Conservation (phyloP, 495 filamentous ascomycete species). For the Aspergillus mulundensis region DNA sequence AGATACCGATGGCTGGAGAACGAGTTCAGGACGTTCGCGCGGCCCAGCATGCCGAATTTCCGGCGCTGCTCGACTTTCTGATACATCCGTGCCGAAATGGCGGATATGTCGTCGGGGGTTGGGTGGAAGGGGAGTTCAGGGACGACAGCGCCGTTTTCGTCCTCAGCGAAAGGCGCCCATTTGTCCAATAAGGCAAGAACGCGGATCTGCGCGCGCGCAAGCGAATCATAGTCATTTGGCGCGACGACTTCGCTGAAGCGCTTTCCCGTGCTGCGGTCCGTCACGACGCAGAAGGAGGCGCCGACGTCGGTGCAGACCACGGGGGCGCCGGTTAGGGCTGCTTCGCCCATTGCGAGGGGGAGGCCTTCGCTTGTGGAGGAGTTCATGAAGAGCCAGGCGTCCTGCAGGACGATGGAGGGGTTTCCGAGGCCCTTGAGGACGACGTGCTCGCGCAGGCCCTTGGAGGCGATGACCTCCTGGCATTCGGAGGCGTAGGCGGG, state of each 20-base stretch:
- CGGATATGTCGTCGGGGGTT: constrained; percentile 43
- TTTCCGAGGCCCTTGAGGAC: constrained; percentile 53
- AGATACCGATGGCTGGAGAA: constrained; percentile 58
- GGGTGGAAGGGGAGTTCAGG: constrained; percentile 46
- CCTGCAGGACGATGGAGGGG: constrained; percentile 25
- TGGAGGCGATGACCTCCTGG: constrained; percentile 56
- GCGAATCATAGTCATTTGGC: constrained; percentile 53
- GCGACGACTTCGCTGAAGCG: constrained; percentile 58
- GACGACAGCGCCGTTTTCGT: constrained; percentile 23
- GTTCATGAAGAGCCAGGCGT: constrained; percentile 59
- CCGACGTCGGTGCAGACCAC: constrained; percentile 64
- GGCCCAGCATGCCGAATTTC: constrained; percentile 54
- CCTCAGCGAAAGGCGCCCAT: constrained; percentile 51
- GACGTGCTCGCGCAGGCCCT: constrained; percentile 49
- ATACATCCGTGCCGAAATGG: constrained; percentile 56
- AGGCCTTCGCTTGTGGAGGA: constrained; percentile 62
- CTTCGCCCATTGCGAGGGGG: constrained; percentile 60
- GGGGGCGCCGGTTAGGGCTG: constrained; percentile 56
- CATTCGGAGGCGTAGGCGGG: constrained; percentile 56
- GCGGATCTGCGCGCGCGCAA: constrained; percentile 56
- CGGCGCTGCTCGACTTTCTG: constrained; percentile 53
- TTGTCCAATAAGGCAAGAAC: constrained; percentile 55
- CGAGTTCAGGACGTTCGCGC: constrained; percentile 52
- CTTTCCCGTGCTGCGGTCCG: constrained; percentile 49
- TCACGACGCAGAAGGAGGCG: constrained; percentile 56